Evolutionary conservation across 768 basidiomycete species (phyloP).

Genomic region (Tylopilus subfusipes): DNA sequence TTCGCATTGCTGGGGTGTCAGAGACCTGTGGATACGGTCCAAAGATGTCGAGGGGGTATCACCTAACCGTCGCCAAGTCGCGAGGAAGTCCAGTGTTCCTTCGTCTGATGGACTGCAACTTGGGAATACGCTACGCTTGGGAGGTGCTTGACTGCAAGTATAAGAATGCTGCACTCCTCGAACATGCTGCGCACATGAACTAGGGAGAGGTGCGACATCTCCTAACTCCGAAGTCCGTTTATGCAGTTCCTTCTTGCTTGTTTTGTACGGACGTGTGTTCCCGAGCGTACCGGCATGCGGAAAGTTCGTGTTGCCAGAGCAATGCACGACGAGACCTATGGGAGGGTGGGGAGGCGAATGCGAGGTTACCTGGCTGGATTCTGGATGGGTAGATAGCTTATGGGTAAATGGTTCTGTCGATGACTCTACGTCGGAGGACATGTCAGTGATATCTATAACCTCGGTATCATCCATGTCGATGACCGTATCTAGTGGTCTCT

Average conservation of each 20-base stretch:
- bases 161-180: conserved; percentile 52
- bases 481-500: conserved; percentile 1
- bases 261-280: not conserved
- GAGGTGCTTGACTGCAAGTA: conserved; percentile 8
- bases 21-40: not conserved
- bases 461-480: conserved; percentile 16
- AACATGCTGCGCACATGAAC: conserved; percentile 53
- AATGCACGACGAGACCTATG: not conserved
- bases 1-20: conserved; percentile 17
- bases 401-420: conserved; percentile 14
- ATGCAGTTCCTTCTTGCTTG: conserved; percentile 2
- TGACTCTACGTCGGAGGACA: conserved; percentile 13
- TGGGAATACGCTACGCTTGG: conserved; percentile 7
- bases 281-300: conserved; percentile 1
- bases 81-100: conserved; percentile 20
- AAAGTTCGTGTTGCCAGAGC: conserved; percentile 5
- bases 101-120: conserved; percentile 1
- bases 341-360: conserved; percentile 8
- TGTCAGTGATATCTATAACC: conserved; percentile 19
- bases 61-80: not conserved
- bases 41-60: not conserved
- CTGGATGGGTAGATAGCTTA: conserved; percentile 10
- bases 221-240: conserved; percentile 2
- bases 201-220: conserved; percentile 45
- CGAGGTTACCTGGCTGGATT: conserved; percentile 1